Evolutionary conservation across 495 filamentous ascomycete species (phyloP).

Genomic region (Copromyces sp.): DNA sequence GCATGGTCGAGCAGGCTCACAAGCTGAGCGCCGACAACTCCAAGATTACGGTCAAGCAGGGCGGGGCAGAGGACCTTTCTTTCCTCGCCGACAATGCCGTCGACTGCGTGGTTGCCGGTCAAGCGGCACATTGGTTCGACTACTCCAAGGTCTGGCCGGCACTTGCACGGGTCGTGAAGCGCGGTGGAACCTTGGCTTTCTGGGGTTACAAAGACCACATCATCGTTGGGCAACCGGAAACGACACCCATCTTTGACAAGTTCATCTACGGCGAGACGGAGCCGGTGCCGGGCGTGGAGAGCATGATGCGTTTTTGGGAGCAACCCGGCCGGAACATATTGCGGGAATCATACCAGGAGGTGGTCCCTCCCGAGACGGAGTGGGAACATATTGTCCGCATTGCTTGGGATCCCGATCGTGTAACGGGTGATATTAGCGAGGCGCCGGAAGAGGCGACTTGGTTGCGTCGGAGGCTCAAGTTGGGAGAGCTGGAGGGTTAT

Average conservation of each 20-base stretch:
- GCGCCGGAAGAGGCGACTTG: constrained; percentile 38
- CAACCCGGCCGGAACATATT: constrained; percentile 48
- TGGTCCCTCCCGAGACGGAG: constrained; percentile 38
- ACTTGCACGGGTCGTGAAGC: constrained; percentile 40
- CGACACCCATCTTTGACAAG: constrained; percentile 35
- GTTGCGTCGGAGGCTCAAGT: constrained; percentile 39
- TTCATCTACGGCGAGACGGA: constrained; percentile 37
- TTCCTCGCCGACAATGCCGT: constrained; percentile 37
- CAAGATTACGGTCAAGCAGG: constrained; percentile 37
- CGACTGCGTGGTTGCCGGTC: constrained; percentile 49
- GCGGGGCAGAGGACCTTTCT: constrained; percentile 40
- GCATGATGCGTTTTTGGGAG: constrained; percentile 50
- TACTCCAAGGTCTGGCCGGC: constrained; percentile 43
- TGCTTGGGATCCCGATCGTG: constrained; percentile 45
- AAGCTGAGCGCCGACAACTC: constrained; percentile 27
- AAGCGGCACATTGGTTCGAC: constrained; percentile 60
- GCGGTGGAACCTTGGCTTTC: constrained; percentile 47
- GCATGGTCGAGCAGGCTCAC: constrained; percentile 48
- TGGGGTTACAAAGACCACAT: constrained; percentile 56
- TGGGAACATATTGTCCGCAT: constrained; percentile 43
- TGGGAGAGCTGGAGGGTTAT: constrained; percentile 47
- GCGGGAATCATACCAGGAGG: constrained; percentile 33
- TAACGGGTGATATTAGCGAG: constrained; percentile 13
- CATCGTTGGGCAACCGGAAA: constrained; percentile 38
- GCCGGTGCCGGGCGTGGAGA: constrained; percentile 32